Percentiles rank a stretch among this genome's conserved stretches.
These are phyloP conservation scores for Wickerhamomyces sp. DNA, from an alignment of 1,139 yeast species.

Conservation along the genomic window DNA sequence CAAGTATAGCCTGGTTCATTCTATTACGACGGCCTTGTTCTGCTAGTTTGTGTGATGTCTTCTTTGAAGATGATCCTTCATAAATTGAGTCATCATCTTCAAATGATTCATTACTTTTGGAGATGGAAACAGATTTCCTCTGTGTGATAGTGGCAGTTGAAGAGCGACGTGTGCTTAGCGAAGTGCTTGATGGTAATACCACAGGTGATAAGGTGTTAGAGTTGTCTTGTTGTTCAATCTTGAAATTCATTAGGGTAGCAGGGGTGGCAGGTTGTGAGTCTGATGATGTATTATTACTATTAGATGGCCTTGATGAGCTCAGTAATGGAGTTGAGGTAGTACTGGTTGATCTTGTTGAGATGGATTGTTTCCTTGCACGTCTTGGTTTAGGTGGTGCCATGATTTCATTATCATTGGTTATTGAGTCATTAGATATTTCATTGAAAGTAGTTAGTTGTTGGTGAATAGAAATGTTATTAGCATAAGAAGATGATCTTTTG, in stretches of 20 bases:
- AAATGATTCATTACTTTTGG: constrained; percentile 3
- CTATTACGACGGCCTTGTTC: constrained; percentile 95
- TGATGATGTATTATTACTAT: constrained; percentile 4
- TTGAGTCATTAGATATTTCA: constrained; percentile 3
- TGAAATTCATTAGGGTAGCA: constrained; percentile 39
- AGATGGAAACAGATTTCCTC: constrained; percentile 4
- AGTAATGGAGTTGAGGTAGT: background rate
- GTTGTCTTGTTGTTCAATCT: constrained; percentile 11
- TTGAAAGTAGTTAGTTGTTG: constrained; percentile 7
- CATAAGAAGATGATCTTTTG: constrained; percentile 24
- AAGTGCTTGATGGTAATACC: constrained; percentile 17
- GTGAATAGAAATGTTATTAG: constrained; percentile 22
- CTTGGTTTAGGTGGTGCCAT: constrained; percentile 23
- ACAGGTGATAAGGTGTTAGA: constrained; percentile 15
- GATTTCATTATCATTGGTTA: constrained; percentile 5
- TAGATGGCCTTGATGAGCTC: background rate
- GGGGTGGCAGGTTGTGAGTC: constrained; percentile 30
- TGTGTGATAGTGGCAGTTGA: constrained; percentile 8
- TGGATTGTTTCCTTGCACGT: constrained; percentile 7
- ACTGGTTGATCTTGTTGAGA: constrained; percentile 1
- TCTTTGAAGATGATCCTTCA: constrained; percentile 37
- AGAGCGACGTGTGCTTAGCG: constrained; percentile 10
- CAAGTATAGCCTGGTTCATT: constrained; percentile 81
- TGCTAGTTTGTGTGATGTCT: constrained; percentile 85
- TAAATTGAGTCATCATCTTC: constrained; percentile 15